phyloP scores from a whole-genome alignment of 2,329 filamentous ascomycete genomes.

The Dothideomycetidae sp. region DNA sequence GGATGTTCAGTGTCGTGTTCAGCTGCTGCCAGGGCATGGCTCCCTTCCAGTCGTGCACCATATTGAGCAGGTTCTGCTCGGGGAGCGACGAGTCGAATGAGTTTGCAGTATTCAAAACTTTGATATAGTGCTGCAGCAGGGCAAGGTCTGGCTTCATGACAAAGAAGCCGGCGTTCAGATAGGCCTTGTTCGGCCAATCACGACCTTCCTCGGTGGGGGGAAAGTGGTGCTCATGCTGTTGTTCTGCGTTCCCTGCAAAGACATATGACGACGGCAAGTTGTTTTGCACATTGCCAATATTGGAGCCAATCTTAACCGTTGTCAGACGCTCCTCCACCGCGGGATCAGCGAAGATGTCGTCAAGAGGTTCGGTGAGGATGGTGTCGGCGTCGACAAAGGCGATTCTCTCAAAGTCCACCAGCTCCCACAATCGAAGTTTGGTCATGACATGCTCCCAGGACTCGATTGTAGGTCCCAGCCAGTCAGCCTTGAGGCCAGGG shows the following conservation, averaged over 20 bases:
- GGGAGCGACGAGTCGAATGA: conserved; percentile 22
- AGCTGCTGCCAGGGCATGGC: conserved; percentile 29
- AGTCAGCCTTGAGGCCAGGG: conserved; percentile 19
- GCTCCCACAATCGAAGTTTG: conserved; percentile 27
- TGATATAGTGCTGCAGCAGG: conserved; percentile 21
- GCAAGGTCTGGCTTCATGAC: conserved; percentile 18
- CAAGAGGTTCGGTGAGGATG: conserved; percentile 18
- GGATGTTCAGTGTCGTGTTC: conserved; percentile 25
- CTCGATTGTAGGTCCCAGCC: conserved; percentile 17
- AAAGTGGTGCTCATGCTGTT: conserved; percentile 20
- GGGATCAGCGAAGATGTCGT: conserved; percentile 23
- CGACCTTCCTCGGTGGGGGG: conserved; percentile 18
- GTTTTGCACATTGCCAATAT: conserved; percentile 1
- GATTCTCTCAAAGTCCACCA: conserved; percentile 25
- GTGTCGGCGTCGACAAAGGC: conserved; percentile 25
- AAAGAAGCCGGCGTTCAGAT: conserved; percentile 25
- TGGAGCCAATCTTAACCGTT: neutral
- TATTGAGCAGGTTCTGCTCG: conserved; percentile 26
- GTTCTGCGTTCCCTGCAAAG: conserved; percentile 20
- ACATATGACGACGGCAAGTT: conserved; percentile 21
- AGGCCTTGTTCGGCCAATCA: conserved; percentile 17
- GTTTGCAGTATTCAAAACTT: conserved; percentile 17
- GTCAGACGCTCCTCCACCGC: conserved; percentile 17
- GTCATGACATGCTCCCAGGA: conserved; percentile 26
- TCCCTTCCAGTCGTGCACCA: conserved; percentile 23